These are phyloP conservation scores for Umbelopsis sp. DNA, from an alignment of 192 early-diverging fungal genomes.

Conservation along the genomic window DNA sequence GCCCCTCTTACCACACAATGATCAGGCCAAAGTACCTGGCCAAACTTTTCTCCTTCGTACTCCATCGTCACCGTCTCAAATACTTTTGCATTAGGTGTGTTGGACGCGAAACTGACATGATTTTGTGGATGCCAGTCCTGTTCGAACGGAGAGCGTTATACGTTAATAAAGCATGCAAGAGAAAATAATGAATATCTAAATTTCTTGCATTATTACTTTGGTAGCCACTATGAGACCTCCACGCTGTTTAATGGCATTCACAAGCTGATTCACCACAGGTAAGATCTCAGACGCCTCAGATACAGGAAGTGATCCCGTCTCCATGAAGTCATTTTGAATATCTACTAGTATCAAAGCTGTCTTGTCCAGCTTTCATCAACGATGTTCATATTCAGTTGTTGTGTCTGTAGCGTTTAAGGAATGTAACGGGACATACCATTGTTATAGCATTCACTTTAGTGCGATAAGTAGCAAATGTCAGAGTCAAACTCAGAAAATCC, in stretches of 20 bases:
- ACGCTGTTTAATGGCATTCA: constrained; percentile 1
- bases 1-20: constrained; percentile 34
- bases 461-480: too few relatives aligned
- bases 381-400: not conserved
- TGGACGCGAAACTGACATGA: constrained; percentile 35
- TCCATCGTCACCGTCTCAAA: constrained; percentile 24
- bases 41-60: constrained; percentile 8
- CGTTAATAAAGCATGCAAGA: not conserved
- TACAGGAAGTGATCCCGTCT: constrained; percentile 29
- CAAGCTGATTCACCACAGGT: constrained; percentile 19
- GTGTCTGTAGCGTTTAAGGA: not conserved
- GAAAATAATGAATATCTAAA: not conserved
- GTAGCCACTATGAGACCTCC: constrained; percentile 24
- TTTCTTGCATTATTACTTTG: constrained; percentile 1
- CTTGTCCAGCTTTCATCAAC: constrained; percentile 1
- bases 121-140: constrained; percentile 37
- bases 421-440: too few relatives aligned
- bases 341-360: constrained; percentile 33
- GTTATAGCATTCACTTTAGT: too few relatives aligned
- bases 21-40: constrained; percentile 30
- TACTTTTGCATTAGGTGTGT: constrained; percentile 16
- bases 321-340: constrained; percentile 37
- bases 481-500: too few relatives aligned
- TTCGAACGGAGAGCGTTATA: not conserved
- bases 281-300: constrained; percentile 17